Evolutionary conservation across 148 eudicot genomes (phyloP).

Genomic region (Chenopodium album): DNA sequence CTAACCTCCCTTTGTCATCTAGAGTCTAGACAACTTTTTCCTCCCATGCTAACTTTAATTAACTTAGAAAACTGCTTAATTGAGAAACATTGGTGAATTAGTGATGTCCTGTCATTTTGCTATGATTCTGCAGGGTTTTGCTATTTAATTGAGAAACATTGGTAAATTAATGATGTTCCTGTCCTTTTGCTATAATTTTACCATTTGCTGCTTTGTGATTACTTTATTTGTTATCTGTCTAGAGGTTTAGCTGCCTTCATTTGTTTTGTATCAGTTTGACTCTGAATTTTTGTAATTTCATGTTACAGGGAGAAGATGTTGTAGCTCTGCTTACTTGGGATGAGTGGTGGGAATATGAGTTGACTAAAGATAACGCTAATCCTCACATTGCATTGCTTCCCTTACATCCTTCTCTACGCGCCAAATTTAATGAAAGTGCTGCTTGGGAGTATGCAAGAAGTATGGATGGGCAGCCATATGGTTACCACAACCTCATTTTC

Average conservation of each 20-base stretch:
- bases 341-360: slow-evolving; percentile 95
- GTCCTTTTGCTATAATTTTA: neutral
- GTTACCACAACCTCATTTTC: slow-evolving; percentile 88
- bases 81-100: neutral
- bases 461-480: slow-evolving; percentile 85
- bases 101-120: neutral
- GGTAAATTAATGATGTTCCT: neutral
- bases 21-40: neutral
- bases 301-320: slow-evolving; percentile 73
- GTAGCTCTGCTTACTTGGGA: slow-evolving; percentile 93
- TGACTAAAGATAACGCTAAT: slow-evolving; percentile 69
- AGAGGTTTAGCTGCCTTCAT: neutral
- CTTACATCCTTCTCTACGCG: slow-evolving; percentile 73
- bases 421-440: slow-evolving; percentile 80
- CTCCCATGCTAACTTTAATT: too few relatives aligned
- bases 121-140: neutral
- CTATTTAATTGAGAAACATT: too few relatives aligned
- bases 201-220: neutral
- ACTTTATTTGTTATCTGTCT: neutral
- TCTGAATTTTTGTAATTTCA: slow-evolving; percentile 10
- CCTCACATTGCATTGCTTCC: slow-evolving; percentile 96
- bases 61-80: too few relatives aligned
- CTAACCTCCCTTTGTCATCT: neutral
- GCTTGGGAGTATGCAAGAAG: slow-evolving; percentile 96
- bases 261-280: neutral